A percentile compares a stretch with the other conserved stretches of the same genome.
Conservation (phyloP, 768 basidiomycete genomes). For the Floccularia luteovirens region DNA sequence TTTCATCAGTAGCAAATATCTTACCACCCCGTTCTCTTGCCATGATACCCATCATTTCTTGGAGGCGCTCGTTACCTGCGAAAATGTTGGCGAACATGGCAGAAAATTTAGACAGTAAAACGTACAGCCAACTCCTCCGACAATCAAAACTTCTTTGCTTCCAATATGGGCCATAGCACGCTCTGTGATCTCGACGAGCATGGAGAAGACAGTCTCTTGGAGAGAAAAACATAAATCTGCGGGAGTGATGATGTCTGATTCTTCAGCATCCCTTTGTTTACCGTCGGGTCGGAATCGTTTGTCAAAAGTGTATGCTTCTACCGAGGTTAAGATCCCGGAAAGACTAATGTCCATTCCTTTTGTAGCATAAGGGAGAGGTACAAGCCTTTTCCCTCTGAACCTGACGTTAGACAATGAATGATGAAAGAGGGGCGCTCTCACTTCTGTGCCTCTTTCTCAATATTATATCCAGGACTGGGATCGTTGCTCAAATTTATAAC, state of each 20-base stretch:
- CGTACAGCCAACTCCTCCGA: constrained; percentile 99
- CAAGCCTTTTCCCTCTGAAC: constrained; percentile 70
- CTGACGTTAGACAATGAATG: neutral
- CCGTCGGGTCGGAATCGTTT: constrained; percentile 65
- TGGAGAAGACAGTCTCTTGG: constrained; percentile 95
- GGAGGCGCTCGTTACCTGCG: constrained; percentile 83
- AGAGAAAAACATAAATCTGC: constrained; percentile 96
- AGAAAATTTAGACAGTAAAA: constrained; percentile 9
- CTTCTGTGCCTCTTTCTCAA: constrained; percentile 94
- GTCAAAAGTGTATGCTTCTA: constrained; percentile 83
- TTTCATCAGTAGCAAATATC: constrained; percentile 94
- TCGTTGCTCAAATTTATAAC: constrained; percentile 94
- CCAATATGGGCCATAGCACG: constrained; percentile 98
- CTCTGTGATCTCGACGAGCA: constrained; percentile 99
- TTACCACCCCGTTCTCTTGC: constrained; percentile 80
- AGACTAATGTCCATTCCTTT: constrained; percentile 98
- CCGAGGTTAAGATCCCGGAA: constrained; percentile 87
- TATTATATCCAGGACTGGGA: constrained; percentile 94
- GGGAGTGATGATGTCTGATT: constrained; percentile 76
- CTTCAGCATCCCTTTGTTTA: constrained; percentile 25
- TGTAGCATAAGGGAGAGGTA: constrained; percentile 88
- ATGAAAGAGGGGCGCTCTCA: constrained; percentile 18
- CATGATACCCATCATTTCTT: constrained; percentile 99
- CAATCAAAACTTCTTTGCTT: constrained; percentile 92
- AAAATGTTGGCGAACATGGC: constrained; percentile 1